These are phyloP conservation scores for Colletotrichum graminicola DNA, from an alignment of 2,329 filamentous ascomycete species.

Conservation along the genomic window DNA sequence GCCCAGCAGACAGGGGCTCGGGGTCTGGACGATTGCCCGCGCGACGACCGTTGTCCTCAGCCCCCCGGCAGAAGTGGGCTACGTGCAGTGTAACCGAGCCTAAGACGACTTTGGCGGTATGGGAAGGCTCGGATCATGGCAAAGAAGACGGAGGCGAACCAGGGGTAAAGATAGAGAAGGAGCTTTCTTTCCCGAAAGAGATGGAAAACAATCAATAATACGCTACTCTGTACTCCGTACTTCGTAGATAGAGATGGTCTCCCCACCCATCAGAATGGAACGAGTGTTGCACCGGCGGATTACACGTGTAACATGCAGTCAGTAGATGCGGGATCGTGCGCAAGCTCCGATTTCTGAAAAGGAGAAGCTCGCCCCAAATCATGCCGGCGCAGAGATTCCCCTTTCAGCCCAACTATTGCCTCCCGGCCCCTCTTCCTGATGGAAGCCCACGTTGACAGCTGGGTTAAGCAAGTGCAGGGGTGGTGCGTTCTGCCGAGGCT, in stretches of 20 bases:
- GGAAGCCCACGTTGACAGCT: neutral
- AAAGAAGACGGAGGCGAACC: neutral
- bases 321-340: conserved; percentile 5
- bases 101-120: conserved; percentile 17
- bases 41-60: conserved; percentile 12
- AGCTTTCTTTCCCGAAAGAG: conserved; percentile 24
- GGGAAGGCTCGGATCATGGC: conserved; percentile 8
- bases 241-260: conserved; percentile 1
- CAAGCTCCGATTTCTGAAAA: conserved; percentile 18
- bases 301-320: neutral
- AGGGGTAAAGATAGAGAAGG: neutral
- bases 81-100: conserved; percentile 21
- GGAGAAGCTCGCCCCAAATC: conserved; percentile 20
- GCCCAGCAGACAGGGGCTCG: conserved; percentile 26
- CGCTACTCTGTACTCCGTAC: too few species aligned
- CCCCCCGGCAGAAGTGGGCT: conserved; percentile 25
- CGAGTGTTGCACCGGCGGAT: conserved; percentile 23
- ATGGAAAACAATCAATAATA: neutral
- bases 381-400: conserved; percentile 22
- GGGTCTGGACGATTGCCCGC: conserved; percentile 5
- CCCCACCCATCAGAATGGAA: conserved; percentile 27
- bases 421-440: conserved; percentile 26
- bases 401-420: conserved; percentile 12
- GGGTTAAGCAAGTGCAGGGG: conserved; percentile 16
- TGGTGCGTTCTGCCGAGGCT: conserved; percentile 30